A percentile compares a stretch with the other conserved stretches of the same genome.
Conservation (phyloP, 306 rosid species). For the Quercus mongolica region DNA sequence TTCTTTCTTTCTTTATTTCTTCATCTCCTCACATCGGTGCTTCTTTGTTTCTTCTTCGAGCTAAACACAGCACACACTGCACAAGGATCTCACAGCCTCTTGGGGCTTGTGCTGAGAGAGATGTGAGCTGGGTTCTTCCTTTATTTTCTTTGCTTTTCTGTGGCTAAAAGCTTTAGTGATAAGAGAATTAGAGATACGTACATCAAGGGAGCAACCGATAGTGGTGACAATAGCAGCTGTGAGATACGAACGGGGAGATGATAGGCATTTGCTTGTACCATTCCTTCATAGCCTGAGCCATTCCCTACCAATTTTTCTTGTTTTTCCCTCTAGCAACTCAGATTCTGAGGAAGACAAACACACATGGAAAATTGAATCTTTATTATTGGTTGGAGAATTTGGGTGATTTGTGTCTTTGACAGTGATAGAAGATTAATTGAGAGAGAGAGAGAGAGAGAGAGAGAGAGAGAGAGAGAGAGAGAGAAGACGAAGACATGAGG, state of each 20-base stretch:
- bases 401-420: background rate
- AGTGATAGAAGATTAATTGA: no score
- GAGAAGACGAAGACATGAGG: background rate
- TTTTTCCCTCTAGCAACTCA: background rate
- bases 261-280: constrained; percentile 98
- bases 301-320: background rate
- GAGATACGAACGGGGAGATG: constrained; percentile 84
- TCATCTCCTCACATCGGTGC: no score
- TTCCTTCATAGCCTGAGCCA: constrained; percentile 99
- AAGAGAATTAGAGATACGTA: constrained; percentile 8
- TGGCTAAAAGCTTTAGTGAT: no score
- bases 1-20: no score
- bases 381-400: background rate
- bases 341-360: background rate
- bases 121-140: no score
- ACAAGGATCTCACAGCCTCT: no score
- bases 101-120: no score
- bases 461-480: background rate
- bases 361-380: no score
- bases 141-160: no score
- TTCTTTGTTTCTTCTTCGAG: no score
- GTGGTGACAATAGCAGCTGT: constrained; percentile 91
- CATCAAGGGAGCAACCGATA: constrained; percentile 92
- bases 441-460: background rate
- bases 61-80: no score